Conservation (phyloP, 257 asterid species). For the Vinca minor region DNA sequence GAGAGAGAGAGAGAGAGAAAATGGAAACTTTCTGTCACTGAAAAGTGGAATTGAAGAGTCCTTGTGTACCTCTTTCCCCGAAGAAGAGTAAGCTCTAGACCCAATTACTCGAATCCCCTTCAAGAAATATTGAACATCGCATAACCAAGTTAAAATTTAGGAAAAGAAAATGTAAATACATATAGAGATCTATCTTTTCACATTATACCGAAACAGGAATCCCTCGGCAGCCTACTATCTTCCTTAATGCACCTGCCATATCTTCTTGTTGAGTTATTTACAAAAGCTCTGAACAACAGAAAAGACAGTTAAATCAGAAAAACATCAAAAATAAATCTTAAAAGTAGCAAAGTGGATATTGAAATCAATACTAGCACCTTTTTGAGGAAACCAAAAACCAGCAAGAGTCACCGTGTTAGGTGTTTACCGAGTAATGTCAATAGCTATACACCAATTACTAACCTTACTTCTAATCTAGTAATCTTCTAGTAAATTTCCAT, state of each 20-base stretch:
- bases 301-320: too few relatives aligned
- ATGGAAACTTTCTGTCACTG: neutral
- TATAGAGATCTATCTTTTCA: neutral
- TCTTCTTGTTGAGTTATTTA: neutral
- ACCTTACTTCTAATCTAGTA: too few relatives aligned
- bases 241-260: conserved; percentile 4
- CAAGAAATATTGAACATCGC: neutral
- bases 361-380: too few relatives aligned
- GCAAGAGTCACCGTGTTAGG: too few relatives aligned
- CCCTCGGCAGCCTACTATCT: neutral
- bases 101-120: conserved; percentile 52
- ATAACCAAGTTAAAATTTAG: neutral
- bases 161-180: neutral
- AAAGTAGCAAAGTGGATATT: too few relatives aligned
- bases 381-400: too few relatives aligned
- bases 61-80: conserved; percentile 48
- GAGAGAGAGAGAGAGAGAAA: too few relatives aligned
- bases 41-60: neutral
- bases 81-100: conserved; percentile 56
- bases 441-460: too few relatives aligned
- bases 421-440: too few relatives aligned
- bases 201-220: conserved; percentile 2
- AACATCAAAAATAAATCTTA: too few relatives aligned
- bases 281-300: neutral
- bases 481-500: too few relatives aligned